These are phyloP conservation scores for Pestalotiopsis sp. DNA, from an alignment of 2,329 filamentous ascomycete species.

Conservation along the genomic window DNA sequence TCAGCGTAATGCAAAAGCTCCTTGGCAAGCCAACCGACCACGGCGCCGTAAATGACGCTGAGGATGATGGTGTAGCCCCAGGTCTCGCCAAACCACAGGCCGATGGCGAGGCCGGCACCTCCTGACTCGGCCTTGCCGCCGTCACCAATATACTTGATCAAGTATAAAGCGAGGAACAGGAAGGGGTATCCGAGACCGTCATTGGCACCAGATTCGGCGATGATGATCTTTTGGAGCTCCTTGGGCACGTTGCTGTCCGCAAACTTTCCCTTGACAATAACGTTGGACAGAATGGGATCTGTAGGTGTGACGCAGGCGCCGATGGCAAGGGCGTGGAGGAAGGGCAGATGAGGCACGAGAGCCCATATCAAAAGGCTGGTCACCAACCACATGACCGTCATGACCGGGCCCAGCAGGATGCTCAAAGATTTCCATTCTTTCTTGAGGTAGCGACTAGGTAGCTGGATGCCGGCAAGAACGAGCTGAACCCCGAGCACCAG, in stretches of 20 bases:
- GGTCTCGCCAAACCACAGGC: slow-evolving; percentile 81
- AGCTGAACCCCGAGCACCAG: slow-evolving; percentile 89
- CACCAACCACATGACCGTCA: slow-evolving; percentile 83
- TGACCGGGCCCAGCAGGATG: slow-evolving; percentile 78
- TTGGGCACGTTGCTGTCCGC: slow-evolving; percentile 87
- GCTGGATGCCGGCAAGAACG: slow-evolving; percentile 82
- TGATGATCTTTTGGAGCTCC: slow-evolving; percentile 76
- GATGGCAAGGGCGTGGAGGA: slow-evolving; percentile 77
- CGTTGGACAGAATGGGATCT: slow-evolving; percentile 83
- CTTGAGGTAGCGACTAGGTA: slow-evolving; percentile 79
- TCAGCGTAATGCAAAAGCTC: slow-evolving; percentile 83
- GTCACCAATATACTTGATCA: slow-evolving; percentile 73
- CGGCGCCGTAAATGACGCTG: slow-evolving; percentile 74
- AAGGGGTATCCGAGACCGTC: slow-evolving; percentile 90
- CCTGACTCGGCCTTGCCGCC: slow-evolving; percentile 55
- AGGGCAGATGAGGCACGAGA: slow-evolving; percentile 68
- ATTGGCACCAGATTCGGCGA: slow-evolving; percentile 83
- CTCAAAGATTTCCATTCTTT: slow-evolving; percentile 76
- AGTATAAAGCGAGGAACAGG: slow-evolving; percentile 78
- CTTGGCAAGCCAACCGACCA: slow-evolving; percentile 79
- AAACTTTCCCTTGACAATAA: slow-evolving; percentile 91
- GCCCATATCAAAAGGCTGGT: slow-evolving; percentile 80
- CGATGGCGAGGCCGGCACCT: slow-evolving; percentile 67
- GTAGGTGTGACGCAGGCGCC: slow-evolving; percentile 91
- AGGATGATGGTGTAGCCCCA: slow-evolving; percentile 82